Evolutionary conservation across 192 early-diverging fungal species (phyloP), one percentile per base, ranked within the genome.

Genomic region (Coemansia sp.): DNA sequence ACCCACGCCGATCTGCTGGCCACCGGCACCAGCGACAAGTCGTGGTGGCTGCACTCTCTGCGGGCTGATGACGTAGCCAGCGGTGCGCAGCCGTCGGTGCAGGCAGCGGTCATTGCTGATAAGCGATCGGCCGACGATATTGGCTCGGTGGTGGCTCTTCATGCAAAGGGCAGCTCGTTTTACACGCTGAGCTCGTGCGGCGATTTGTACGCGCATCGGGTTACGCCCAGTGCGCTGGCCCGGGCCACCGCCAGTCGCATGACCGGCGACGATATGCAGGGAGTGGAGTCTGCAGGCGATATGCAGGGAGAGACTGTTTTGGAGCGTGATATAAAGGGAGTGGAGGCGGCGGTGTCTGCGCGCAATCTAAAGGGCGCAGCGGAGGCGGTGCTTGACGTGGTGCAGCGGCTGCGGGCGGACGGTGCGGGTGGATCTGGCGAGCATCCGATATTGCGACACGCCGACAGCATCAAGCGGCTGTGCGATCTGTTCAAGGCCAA

Each of bases 1-100:
- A 86, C 86, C 0, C 88, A 90, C 70, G 76, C 79, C 35, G 88
- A 90, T 25, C 70, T 88, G 24, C 50, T 92, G 37, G 41, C 87
- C 0, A 87, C 86, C 0, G 89, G 81, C 1, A 81, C 85, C 19
- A 70, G 72, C 57, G 89, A 89, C 69, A 58, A 79, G 21, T 57
- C 82, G 21, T 85, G 84, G 76, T 76, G 86, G 56, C 76, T 87
- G 25, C 88, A 87, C 70, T 57, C 83, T 17, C 51, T 84, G 65
- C 71, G 73, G 19, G 50, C 55, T 0, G 58, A 38, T 11, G 66
- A n/a, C 14, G 41, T 48, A 2, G 57, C 12, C 11, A 58, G 19
- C 3, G 62, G n/a, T 17, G 52, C 14, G 11, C 9, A 12, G 62
- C 25, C 55, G 7, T 35, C 52, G 58, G 25, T 53, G 49, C 61